Conservation (phyloP, 2,329 filamentous ascomycete genomes). For the Curvularia eragrostidis region DNA sequence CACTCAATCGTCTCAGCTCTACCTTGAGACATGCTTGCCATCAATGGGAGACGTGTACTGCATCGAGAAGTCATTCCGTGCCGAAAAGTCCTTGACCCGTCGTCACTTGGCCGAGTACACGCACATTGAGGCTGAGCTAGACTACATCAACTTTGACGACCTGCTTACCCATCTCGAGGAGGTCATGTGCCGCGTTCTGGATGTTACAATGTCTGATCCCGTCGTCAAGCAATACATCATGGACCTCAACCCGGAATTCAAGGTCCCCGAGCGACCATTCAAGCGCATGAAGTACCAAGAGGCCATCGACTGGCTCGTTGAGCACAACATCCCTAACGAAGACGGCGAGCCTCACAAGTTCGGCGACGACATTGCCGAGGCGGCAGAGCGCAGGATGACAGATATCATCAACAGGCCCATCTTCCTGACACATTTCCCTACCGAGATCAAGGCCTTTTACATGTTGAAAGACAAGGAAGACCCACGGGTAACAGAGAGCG, state of each 20-base stretch:
- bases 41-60: constrained; percentile 95
- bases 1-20: constrained; percentile 95
- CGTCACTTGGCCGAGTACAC: constrained; percentile 96
- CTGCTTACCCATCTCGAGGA: constrained; percentile 86
- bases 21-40: constrained; percentile 92
- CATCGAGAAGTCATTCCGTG: constrained; percentile 98
- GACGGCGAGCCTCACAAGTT: constrained; percentile 89
- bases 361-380: constrained; percentile 97
- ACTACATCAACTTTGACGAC: constrained; percentile 93
- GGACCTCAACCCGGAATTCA: constrained; percentile 89
- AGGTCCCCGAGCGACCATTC: constrained; percentile 82
- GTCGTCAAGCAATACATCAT: constrained; percentile 75
- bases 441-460: constrained; percentile 98
- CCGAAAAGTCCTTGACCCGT: constrained; percentile 92
- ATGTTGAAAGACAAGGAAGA: constrained; percentile 90
- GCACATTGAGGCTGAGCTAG: constrained; percentile 93
- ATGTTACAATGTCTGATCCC: constrained; percentile 76
- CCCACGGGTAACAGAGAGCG: constrained; percentile 85
- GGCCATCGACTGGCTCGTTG: constrained; percentile 90
- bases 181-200: constrained; percentile 85
- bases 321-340: constrained; percentile 91
- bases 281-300: constrained; percentile 94
- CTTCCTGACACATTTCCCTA: constrained; percentile 95
- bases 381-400: constrained; percentile 95
- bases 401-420: constrained; percentile 95